phyloP scores from a whole-genome alignment of 495 filamentous ascomycete genomes.

The Lasiosphaeria hispida region DNA sequence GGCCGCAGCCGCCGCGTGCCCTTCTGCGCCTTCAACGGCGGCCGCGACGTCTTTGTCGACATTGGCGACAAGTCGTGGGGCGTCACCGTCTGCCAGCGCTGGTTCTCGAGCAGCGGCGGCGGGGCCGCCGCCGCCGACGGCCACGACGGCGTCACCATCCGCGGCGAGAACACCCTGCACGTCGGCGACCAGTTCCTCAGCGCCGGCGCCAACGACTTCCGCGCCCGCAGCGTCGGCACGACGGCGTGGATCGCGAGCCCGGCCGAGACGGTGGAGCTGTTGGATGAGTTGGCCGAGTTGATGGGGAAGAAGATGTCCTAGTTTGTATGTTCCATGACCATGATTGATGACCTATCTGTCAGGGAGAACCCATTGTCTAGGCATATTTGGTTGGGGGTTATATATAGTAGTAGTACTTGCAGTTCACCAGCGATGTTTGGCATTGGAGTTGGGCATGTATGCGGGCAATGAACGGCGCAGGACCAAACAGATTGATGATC shows the following conservation, averaged over 20 bases:
- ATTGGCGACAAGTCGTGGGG: constrained; percentile 98
- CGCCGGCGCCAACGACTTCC: constrained; percentile 96
- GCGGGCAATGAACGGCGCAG: too few species aligned
- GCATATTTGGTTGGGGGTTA: too few species aligned
- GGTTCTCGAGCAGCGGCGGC: constrained; percentile 65
- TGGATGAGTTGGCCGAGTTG: constrained; percentile 73
- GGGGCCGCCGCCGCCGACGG: constrained; percentile 36
- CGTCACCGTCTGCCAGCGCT: constrained; percentile 86
- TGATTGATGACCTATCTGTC: too few species aligned
- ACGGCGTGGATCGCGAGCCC: constrained; percentile 91
- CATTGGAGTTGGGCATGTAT: too few species aligned
- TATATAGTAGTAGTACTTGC: too few species aligned
- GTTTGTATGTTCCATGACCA: too few species aligned
- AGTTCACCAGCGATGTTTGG: too few species aligned
- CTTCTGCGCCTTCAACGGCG: constrained; percentile 98
- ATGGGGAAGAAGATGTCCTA: constrained; percentile 49
- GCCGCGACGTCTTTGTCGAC: constrained; percentile 96
- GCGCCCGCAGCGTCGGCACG: constrained; percentile 65
- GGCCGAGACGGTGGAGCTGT: constrained; percentile 77
- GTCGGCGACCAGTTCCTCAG: constrained; percentile 95
- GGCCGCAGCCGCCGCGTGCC: constrained; percentile 58
- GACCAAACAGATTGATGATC: too few species aligned
- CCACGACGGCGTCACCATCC: constrained; percentile 34
- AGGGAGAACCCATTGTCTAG: too few species aligned
- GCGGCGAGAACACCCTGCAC: constrained; percentile 64